Percentiles rank a stretch among this genome's conserved stretches.
phyloP scores from a whole-genome alignment of 345 rosid genomes.

The Dipteronia sinensis region DNA sequence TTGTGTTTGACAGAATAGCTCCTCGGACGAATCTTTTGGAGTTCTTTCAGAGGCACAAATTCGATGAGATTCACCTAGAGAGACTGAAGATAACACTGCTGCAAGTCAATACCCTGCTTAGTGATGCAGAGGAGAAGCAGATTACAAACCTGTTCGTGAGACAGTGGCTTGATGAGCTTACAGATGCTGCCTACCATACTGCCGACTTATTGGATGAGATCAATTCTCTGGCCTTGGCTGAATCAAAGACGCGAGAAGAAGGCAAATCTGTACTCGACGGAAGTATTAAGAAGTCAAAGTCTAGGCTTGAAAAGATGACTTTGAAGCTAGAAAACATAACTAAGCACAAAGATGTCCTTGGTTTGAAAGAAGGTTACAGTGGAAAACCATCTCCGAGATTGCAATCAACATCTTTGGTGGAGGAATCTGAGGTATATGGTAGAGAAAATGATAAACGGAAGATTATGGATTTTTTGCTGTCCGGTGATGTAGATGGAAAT shows the following conservation, averaged over 20 bases:
- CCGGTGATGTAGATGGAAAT: not conserved
- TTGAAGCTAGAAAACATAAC: constrained; percentile 15
- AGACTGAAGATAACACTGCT: constrained; percentile 11
- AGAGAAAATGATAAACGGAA: constrained; percentile 3
- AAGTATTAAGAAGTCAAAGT: not conserved
- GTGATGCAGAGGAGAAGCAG: constrained; percentile 24
- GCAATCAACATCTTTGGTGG: constrained; percentile 24
- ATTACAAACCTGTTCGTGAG: not conserved
- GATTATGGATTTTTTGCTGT: not conserved
- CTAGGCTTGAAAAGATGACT: constrained; percentile 6
- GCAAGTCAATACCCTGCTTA: constrained; percentile 11
- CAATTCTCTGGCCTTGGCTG: not conserved
- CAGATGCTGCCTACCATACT: constrained; percentile 19
- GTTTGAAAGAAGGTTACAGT: constrained; percentile 6
- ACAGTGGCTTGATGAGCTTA: constrained; percentile 28
- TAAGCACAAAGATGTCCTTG: constrained; percentile 17
- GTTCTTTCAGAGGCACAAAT: not conserved
- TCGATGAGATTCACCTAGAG: not conserved
- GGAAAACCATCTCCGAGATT: not conserved
- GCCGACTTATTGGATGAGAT: constrained; percentile 25
- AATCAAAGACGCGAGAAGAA: not conserved
- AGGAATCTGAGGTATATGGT: constrained; percentile 1
- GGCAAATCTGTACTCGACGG: too few relatives aligned
- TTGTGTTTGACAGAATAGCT: constrained; percentile 19
- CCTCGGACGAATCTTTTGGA: not conserved